Evolutionary conservation across 257 asterid genomes (phyloP), one percentile per base, ranked within the genome.

Genomic region (Petunia axillaris): DNA sequence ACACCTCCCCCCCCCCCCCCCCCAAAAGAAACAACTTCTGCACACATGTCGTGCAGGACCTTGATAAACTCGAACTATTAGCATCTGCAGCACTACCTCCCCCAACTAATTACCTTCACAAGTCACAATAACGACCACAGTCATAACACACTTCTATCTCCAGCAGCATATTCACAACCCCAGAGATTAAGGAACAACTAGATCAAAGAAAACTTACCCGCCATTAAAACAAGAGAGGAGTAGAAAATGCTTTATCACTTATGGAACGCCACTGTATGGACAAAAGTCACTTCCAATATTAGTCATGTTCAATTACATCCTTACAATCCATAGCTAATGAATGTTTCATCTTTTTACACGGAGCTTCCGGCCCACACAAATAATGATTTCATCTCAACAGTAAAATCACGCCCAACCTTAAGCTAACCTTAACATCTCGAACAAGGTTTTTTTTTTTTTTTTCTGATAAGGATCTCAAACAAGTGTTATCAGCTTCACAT

Each of bases 291-390:
- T 25, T 25, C 25, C 25, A 25, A 25, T 25, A 25, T 25, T 25
- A 25, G 25, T 25, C 25, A 50, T 7, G 55, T 13, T 50, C 55
- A 50, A 2, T 50, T 50, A 7, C 62, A 55, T 35, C 62, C 14
- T 48, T 64, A 64, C 46, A 44, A 64, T 64, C 48, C 48, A 64
- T 48, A 64, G 71, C 74, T 66, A 50, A 66, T 66, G 52, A 40
- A 66, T 6, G 9, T 66, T 40, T 40, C 53, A 66, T 39, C 53
- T 66, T 50, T 66, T 66, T 6, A 40, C 53, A 6, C 6, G 74
- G 53, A 66, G 37, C 74, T 40, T 66, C 36, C 37, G 13, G 3
- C 75, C 2, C 53, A 66, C 25, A 25, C 25, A 25, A 25, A 66
- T 6, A 66, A 66, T 15, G 52, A 41, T 40, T 15, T 66, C 75